These are phyloP conservation scores for Creolimax fragrantissima DNA, from an alignment of 78 protist species.

Conservation along the genomic window DNA sequence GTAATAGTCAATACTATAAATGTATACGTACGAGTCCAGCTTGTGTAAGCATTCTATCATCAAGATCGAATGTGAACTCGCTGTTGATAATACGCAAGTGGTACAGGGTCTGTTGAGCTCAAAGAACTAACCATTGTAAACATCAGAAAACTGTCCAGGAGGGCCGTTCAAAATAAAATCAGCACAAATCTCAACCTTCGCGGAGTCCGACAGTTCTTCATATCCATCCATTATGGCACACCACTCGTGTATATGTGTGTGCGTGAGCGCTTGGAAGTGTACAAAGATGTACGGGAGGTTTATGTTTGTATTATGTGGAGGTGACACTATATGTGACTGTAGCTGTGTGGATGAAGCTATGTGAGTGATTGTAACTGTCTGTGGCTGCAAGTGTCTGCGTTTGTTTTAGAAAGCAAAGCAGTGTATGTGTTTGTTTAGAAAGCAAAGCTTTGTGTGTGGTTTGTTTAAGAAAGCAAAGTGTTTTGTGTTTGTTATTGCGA, in stretches of 20 bases:
- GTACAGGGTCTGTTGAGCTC: too few relatives aligned
- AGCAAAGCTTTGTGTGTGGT: too few relatives aligned
- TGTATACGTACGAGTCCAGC: too few relatives aligned
- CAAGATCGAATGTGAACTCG: too few relatives aligned
- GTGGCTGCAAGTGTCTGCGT: not conserved
- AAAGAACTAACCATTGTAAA: conserved; percentile 39
- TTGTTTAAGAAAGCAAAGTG: too few relatives aligned
- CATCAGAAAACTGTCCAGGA: conserved; percentile 54
- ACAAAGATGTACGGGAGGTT: not conserved
- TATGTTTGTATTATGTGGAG: not conserved
- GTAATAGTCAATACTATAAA: too few relatives aligned
- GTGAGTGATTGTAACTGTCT: not conserved
- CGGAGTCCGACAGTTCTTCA: not conserved
- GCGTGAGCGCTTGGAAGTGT: not conserved
- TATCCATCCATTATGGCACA: too few relatives aligned
- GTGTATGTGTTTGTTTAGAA: not conserved
- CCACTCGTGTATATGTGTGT: not conserved
- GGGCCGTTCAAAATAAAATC: conserved; percentile 31
- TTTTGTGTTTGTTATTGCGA: too few relatives aligned
- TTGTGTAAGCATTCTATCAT: too few relatives aligned
- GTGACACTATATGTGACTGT: not conserved
- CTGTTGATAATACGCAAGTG: too few relatives aligned
- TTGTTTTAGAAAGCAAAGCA: not conserved
- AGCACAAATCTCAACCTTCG: conserved; percentile 22
- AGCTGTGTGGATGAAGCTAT: not conserved